phyloP scores from a whole-genome alignment of 306 rosid genomes.

The Luffa aegyptiaca region DNA sequence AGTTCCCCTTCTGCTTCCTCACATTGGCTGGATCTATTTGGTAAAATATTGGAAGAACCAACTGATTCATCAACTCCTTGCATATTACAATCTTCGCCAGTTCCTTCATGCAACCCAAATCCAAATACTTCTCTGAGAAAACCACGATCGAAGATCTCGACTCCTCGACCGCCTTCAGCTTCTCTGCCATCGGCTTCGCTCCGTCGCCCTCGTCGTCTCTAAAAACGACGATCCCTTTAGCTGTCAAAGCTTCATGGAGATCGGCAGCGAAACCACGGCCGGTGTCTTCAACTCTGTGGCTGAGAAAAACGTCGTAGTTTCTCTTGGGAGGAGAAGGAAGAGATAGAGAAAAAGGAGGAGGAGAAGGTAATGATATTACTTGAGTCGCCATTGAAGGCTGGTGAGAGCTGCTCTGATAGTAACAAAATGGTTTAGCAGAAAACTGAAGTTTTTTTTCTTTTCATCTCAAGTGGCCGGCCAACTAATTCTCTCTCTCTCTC shows the following conservation, averaged over 20 bases:
- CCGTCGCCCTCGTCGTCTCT: slow-evolving; percentile 13
- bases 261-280: slow-evolving; percentile 20
- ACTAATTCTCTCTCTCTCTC: not conserved
- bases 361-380: not conserved
- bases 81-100: slow-evolving; percentile 26
- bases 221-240: slow-evolving; percentile 23
- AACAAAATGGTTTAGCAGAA: not conserved
- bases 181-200: slow-evolving; percentile 21
- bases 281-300: slow-evolving; percentile 32
- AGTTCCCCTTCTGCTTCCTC: slow-evolving; percentile 20
- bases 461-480: not conserved
- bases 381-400: not conserved
- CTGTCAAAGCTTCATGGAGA: slow-evolving; percentile 23
- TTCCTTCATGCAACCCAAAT: slow-evolving; percentile 26
- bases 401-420: not conserved
- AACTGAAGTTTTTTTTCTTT: not conserved
- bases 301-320: slow-evolving; percentile 11
- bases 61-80: slow-evolving; percentile 14
- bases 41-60: slow-evolving; percentile 34
- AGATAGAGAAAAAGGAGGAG: not conserved
- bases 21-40: slow-evolving; percentile 31
- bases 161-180: slow-evolving; percentile 28
- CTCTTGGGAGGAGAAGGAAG: not conserved
- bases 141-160: slow-evolving; percentile 35
- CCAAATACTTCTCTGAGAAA: slow-evolving; percentile 31